A percentile compares a stretch with the other conserved stretches of the same genome.
These are phyloP conservation scores for Erucastrum elatum DNA, from an alignment of 345 rosid species.

Conservation along the genomic window DNA sequence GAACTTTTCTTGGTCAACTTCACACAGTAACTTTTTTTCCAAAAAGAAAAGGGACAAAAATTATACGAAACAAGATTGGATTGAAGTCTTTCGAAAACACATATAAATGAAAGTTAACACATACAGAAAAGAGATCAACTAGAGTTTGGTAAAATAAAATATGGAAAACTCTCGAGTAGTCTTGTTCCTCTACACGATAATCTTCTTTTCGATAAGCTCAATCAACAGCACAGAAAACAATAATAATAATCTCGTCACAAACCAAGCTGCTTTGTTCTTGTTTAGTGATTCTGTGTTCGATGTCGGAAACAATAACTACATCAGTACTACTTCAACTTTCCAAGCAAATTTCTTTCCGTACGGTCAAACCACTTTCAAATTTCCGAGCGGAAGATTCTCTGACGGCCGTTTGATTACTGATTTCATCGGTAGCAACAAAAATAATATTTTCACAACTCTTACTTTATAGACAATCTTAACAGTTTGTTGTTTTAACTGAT, in stretches of 20 bases:
- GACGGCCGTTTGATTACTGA: slow-evolving; percentile 48
- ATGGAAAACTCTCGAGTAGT: slow-evolving; percentile 10
- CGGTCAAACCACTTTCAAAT: slow-evolving; percentile 44
- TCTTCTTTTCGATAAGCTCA: background rate
- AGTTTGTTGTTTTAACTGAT: background rate
- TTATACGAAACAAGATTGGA: background rate
- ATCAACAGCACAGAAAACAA: slow-evolving; percentile 7
- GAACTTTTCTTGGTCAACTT: background rate
- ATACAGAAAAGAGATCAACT: background rate
- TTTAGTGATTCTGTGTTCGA: slow-evolving; percentile 29
- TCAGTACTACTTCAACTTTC: slow-evolving; percentile 13
- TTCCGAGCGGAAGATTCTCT: slow-evolving; percentile 46
- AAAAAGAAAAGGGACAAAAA: background rate
- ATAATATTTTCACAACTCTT: background rate
- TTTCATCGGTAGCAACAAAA: slow-evolving; percentile 38
- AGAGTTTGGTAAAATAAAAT: background rate
- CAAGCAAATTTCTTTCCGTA: slow-evolving; percentile 43
- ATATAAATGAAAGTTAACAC: background rate
- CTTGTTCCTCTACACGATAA: background rate
- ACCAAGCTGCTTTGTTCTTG: slow-evolving; percentile 35
- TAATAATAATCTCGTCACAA: slow-evolving; percentile 15
- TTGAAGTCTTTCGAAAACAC: background rate
- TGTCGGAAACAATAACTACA: slow-evolving; percentile 49
- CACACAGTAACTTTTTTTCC: background rate
- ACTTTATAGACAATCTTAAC: background rate